Evolutionary conservation across 1,284 basidiomycete species (phyloP).

Genomic region (Thelephora terrestris): DNA sequence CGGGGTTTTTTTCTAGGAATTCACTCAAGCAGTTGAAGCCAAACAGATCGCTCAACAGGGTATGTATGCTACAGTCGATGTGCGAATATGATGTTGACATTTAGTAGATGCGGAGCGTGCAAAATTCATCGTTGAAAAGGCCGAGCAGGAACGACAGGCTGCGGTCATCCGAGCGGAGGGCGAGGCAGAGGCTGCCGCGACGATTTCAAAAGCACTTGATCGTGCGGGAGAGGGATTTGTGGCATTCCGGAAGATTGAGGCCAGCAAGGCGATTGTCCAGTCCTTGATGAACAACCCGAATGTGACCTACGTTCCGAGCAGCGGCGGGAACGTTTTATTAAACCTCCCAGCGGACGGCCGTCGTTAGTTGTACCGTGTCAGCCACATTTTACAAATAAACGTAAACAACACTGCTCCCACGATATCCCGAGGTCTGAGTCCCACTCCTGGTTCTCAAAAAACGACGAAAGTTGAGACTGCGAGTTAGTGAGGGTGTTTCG

Average conservation of each 20-base stretch:
- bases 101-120: conserved; percentile 86
- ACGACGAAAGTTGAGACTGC: neutral
- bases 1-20: conserved; percentile 44
- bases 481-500: neutral
- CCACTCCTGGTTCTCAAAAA: no score
- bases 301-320: conserved; percentile 81
- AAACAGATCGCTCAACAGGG: conserved; percentile 97
- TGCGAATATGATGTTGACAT: conserved; percentile 1
- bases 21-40: conserved; percentile 92
- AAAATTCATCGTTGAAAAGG: conserved; percentile 99
- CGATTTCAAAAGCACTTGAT: conserved; percentile 88
- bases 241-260: conserved; percentile 94
- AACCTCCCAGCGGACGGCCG: conserved; percentile 65
- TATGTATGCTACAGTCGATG: conserved; percentile 21
- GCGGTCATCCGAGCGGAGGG: conserved; percentile 97
- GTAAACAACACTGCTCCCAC: neutral
- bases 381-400: neutral
- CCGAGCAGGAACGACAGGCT: conserved; percentile 98
- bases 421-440: neutral
- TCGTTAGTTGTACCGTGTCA: conserved; percentile 1
- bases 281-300: conserved; percentile 73
- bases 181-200: conserved; percentile 92
- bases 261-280: conserved; percentile 91
- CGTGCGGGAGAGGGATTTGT: conserved; percentile 96
- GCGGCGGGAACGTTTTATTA: conserved; percentile 70